Evolutionary conservation across 306 rosid species (phyloP), one percentile per base, ranked within the genome.

Genomic region (Sphenostylis stenocarpa): DNA sequence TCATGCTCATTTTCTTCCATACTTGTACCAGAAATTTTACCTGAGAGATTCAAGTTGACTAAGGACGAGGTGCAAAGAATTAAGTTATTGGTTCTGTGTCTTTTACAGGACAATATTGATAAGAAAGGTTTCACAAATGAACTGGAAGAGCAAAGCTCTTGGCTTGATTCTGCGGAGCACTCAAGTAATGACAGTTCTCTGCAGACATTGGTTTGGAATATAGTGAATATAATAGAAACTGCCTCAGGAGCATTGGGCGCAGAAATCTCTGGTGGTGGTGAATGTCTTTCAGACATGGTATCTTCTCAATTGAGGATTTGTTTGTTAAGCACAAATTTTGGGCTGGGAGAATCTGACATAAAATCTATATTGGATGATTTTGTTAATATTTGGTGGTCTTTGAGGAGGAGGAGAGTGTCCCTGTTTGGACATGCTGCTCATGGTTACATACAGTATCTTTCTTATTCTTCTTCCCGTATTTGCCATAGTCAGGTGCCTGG

Each of bases 331-430:
- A 77, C 86, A 73, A 90, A 73, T 75, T 60, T 82, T 85, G 89
- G 88, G 78, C 68, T 87, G 64, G 84, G 72, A 15, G 93, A 87
- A 86, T 81, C 85, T 51, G 81, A 83, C 43, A 26, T 85, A 63
- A 36, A 62, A 67, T 80, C 89, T 64, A 64, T 72, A n/a, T 67
- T 94, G 53, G 88, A 87, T 76, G 88, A 84, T 76, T 88, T 94
- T 55, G 79, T 88, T 53, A 87, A 82, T 77, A 73, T 94, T 81
- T 94, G 98, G 97, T 88, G 91, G 98, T 86, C 90, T 75, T 82
- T 91, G 89, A 88, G 97, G 85, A 85, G 80, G 85, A 91, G 98
- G 77, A 85, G 97, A 85, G 97, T 94, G 77, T 90, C 96, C 81
- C 81, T 94, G 56, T 91, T 88, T 88, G 98, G 96, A 72, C 87